These are phyloP conservation scores for Beauveria asiatica DNA, from an alignment of 2,329 filamentous ascomycete genomes.

Conservation along the genomic window DNA sequence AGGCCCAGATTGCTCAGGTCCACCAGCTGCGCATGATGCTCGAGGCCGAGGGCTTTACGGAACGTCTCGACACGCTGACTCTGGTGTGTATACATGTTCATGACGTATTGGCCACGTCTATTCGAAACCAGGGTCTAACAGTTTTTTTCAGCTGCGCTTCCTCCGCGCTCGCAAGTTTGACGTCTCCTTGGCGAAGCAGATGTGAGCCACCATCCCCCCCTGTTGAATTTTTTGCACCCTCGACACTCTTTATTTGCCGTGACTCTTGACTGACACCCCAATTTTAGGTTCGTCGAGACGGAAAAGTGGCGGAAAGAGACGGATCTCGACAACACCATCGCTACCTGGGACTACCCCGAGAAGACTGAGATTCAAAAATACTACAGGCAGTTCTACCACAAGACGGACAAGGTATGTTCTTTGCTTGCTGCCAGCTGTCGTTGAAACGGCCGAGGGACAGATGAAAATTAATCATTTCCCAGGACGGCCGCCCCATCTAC, in stretches of 20 bases:
- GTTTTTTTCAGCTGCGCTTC: constrained; percentile 61
- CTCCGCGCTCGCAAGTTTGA: constrained; percentile 93
- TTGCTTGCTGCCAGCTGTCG: neutral
- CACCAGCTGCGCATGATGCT: constrained; percentile 76
- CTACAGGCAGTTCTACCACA: constrained; percentile 99
- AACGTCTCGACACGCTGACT: constrained; percentile 85
- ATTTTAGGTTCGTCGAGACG: constrained; percentile 71
- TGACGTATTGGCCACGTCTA: neutral
- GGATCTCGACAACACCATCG: constrained; percentile 71
- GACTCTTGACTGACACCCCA: constrained; percentile 17
- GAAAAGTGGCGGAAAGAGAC: constrained; percentile 89
- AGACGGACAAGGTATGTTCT: constrained; percentile 65
- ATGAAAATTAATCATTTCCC: constrained; percentile 4
- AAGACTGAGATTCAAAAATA: constrained; percentile 76
- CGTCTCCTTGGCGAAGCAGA: constrained; percentile 71
- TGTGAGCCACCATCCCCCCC: constrained; percentile 48
- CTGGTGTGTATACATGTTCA: constrained; percentile 50
- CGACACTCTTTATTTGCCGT: neutral
- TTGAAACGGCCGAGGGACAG: neutral
- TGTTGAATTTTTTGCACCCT: neutral
- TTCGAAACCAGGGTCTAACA: neutral
- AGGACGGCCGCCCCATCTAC: constrained; percentile 96
- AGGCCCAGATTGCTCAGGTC: constrained; percentile 82
- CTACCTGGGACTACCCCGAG: constrained; percentile 79
- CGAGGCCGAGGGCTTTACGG: constrained; percentile 72